Conservation (phyloP, 2,329 filamentous ascomycete genomes). For the Coleophoma cylindrospora region DNA sequence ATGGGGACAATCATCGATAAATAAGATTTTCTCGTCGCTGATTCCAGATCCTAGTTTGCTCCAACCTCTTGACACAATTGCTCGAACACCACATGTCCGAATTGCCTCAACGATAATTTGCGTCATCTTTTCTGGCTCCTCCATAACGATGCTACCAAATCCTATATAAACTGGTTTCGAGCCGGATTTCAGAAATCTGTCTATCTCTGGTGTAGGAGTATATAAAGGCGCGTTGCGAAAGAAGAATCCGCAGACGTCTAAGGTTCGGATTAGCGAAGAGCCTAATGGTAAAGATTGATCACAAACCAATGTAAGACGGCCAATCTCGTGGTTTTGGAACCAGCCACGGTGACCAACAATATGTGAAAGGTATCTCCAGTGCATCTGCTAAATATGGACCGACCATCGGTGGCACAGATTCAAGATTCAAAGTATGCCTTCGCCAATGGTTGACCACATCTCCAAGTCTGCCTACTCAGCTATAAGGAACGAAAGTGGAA, state of each 20-base stretch:
- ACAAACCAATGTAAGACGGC: neutral
- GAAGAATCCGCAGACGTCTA: constrained; percentile 66
- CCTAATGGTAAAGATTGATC: neutral
- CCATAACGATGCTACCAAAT: constrained; percentile 18
- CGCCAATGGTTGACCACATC: constrained; percentile 57
- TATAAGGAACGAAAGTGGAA: too few relatives aligned
- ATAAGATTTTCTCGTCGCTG: constrained; percentile 2
- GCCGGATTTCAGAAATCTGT: constrained; percentile 4
- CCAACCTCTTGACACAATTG: constrained; percentile 31
- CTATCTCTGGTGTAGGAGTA: constrained; percentile 15
- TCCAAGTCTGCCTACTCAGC: constrained; percentile 42
- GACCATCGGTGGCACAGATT: constrained; percentile 1
- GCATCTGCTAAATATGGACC: constrained; percentile 3
- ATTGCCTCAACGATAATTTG: constrained; percentile 29
- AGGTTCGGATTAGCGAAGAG: neutral
- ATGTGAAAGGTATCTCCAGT: constrained; percentile 3
- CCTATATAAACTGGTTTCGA: constrained; percentile 6
- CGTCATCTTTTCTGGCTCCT: constrained; percentile 27
- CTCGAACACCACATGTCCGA: constrained; percentile 25
- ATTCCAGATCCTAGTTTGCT: constrained; percentile 23
- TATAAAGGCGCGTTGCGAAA: constrained; percentile 59
- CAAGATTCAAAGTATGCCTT: constrained; percentile 2
- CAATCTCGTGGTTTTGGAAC: constrained; percentile 1
- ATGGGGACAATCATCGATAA: constrained; percentile 6
- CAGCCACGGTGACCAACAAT: constrained; percentile 2